Conservation (phyloP, 2,329 filamentous ascomycete genomes). For the Curvularia sp. region DNA sequence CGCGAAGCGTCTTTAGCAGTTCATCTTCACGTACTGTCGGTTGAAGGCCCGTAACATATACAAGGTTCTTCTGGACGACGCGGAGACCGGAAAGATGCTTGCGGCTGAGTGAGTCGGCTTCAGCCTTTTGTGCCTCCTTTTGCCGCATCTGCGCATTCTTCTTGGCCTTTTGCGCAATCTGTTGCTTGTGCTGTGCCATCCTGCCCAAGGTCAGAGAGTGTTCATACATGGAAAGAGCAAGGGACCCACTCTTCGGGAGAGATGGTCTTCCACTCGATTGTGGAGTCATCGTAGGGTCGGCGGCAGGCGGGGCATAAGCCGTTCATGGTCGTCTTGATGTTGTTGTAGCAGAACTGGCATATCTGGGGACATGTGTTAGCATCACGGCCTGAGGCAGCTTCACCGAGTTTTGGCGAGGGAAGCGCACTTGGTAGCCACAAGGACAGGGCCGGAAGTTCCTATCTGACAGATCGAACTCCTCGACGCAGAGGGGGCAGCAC, state of each 20-base stretch:
- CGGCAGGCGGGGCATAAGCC: conserved; percentile 97
- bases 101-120: conserved; percentile 92
- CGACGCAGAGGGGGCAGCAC: conserved; percentile 91
- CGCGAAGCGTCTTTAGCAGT: conserved; percentile 85
- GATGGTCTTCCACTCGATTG: conserved; percentile 95
- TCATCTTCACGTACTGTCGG: conserved; percentile 93
- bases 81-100: conserved; percentile 95
- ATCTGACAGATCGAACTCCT: conserved; percentile 98
- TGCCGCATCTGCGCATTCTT: conserved; percentile 90
- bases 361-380: conserved; percentile 62
- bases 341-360: conserved; percentile 99
- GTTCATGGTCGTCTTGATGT: conserved; percentile 98
- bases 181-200: conserved; percentile 75
- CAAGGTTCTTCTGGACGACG: conserved; percentile 97
- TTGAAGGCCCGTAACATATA: conserved; percentile 94
- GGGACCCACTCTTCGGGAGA: conserved; percentile 86
- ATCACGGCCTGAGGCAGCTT: conserved; percentile 18
- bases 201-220: conserved; percentile 53
- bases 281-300: conserved; percentile 93
- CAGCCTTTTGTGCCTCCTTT: conserved; percentile 94
- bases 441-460: conserved; percentile 96
- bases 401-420: conserved; percentile 24
- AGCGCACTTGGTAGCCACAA: conserved; percentile 91
- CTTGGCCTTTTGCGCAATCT: conserved; percentile 81
- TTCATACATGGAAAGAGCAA: conserved; percentile 19